Evolutionary conservation across 1,284 basidiomycete genomes (phyloP).

Genomic region (Microbotryum saponariae): DNA sequence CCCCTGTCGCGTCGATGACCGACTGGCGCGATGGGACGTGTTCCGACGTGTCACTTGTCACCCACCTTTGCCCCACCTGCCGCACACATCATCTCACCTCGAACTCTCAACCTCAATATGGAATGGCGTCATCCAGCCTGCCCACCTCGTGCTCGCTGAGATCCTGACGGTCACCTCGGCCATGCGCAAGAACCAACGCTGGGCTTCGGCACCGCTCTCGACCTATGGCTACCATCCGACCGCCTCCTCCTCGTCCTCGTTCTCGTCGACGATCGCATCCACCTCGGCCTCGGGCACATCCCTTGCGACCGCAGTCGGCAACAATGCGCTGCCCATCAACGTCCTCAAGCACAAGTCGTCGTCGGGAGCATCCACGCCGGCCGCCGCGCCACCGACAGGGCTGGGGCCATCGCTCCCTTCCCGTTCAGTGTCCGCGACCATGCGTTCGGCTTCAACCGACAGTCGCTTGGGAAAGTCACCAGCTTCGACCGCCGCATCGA

Average conservation of each 20-base stretch:
- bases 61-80: too few relatives aligned
- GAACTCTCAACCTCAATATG: too few relatives aligned
- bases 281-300: neutral
- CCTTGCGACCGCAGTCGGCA: neutral
- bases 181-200: conserved; percentile 96
- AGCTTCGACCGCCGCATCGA: conserved; percentile 35
- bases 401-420: too few relatives aligned
- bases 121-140: conserved; percentile 38
- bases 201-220: conserved; percentile 62
- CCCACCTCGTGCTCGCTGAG: conserved; percentile 77
- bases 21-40: too few relatives aligned
- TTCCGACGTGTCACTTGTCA: too few relatives aligned
- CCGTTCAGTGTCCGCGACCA: too few relatives aligned
- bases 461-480: neutral
- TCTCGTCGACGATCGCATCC: neutral
- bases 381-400: too few relatives aligned
- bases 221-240: conserved; percentile 46
- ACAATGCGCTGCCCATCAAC: conserved; percentile 52
- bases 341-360: conserved; percentile 38
- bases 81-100: too few relatives aligned
- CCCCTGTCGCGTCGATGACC: too few relatives aligned
- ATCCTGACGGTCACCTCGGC: conserved; percentile 83
- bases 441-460: neutral
- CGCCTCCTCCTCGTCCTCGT: conserved; percentile 49
- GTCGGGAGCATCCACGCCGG: neutral